These are phyloP conservation scores for Conringia planisiliqua DNA, from an alignment of 345 rosid species.

Conservation along the genomic window DNA sequence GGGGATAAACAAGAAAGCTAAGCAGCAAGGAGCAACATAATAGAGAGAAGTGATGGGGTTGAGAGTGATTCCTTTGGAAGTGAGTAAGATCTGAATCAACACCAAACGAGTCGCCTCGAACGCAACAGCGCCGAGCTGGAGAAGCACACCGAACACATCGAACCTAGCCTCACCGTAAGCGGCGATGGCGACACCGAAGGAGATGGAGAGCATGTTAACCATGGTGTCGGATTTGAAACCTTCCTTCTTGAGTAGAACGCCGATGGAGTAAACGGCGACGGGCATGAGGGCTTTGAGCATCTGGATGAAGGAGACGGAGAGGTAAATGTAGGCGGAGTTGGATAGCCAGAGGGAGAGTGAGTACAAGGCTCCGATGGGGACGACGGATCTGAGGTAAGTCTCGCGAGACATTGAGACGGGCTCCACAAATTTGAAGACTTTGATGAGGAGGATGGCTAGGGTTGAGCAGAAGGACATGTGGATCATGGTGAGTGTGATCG, in stretches of 20 bases:
- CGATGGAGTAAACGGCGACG: constrained; percentile 92
- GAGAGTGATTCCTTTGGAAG: constrained; percentile 75
- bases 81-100: constrained; percentile 86
- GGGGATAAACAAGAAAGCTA: constrained; percentile 71
- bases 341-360: constrained; percentile 92
- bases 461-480: constrained; percentile 96
- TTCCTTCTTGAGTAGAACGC: constrained; percentile 67
- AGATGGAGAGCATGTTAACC: constrained; percentile 89
- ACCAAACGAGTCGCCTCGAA: constrained; percentile 93
- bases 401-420: constrained; percentile 88
- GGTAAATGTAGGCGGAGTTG: constrained; percentile 89
- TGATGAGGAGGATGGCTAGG: constrained; percentile 80
- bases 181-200: constrained; percentile 82
- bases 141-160: constrained; percentile 73
- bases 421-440: constrained; percentile 86
- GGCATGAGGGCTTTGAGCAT: constrained; percentile 98
- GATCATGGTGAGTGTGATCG: constrained; percentile 96
- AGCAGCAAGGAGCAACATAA: constrained; percentile 89
- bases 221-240: constrained; percentile 64
- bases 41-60: constrained; percentile 85
- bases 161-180: constrained; percentile 96
- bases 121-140: constrained; percentile 94
- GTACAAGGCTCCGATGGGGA: constrained; percentile 92
- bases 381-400: constrained; percentile 73
- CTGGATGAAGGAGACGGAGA: constrained; percentile 93